Conservation (phyloP, 1,139 yeast genomes). For the Meyerozyma elateridarum region DNA sequence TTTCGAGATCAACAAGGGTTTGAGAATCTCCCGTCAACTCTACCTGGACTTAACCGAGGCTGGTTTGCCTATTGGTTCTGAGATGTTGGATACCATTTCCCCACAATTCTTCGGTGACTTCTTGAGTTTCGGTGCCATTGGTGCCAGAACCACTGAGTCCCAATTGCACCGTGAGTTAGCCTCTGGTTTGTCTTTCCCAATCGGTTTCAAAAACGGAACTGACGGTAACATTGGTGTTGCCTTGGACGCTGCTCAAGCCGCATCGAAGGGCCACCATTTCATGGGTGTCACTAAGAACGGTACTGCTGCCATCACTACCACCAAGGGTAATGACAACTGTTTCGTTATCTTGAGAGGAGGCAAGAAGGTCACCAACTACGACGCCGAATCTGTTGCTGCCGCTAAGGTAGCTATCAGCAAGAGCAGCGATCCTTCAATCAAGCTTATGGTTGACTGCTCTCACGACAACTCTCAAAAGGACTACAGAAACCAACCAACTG, state of each 20-base stretch:
- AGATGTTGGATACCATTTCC: conserved; percentile 96
- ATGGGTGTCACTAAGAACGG: conserved; percentile 97
- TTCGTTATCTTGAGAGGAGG: conserved; percentile 95
- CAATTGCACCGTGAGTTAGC: conserved; percentile 97
- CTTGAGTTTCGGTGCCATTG: conserved; percentile 93
- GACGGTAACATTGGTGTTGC: conserved; percentile 95
- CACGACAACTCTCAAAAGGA: conserved; percentile 96
- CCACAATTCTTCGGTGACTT: conserved; percentile 96
- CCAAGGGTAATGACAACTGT: conserved; percentile 88
- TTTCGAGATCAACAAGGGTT: conserved; percentile 92
- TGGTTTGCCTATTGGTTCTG: conserved; percentile 84
- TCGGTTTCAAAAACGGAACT: conserved; percentile 97
- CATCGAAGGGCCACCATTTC: conserved; percentile 90
- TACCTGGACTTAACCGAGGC: conserved; percentile 79
- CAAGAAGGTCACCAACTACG: conserved; percentile 89
- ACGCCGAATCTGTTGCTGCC: conserved; percentile 66
- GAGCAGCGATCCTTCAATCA: conserved; percentile 40
- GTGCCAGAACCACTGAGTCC: conserved; percentile 98
- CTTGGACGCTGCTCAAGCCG: conserved; percentile 89
- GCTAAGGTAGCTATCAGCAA: conserved; percentile 55
- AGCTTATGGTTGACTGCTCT: conserved; percentile 91
- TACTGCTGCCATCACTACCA: conserved; percentile 90
- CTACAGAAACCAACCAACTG: conserved; percentile 91
- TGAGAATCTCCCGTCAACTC: conserved; percentile 79
- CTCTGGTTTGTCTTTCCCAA: conserved; percentile 94